phyloP scores from a whole-genome alignment of 768 basidiomycete species.

The Lactarius evosmus region DNA sequence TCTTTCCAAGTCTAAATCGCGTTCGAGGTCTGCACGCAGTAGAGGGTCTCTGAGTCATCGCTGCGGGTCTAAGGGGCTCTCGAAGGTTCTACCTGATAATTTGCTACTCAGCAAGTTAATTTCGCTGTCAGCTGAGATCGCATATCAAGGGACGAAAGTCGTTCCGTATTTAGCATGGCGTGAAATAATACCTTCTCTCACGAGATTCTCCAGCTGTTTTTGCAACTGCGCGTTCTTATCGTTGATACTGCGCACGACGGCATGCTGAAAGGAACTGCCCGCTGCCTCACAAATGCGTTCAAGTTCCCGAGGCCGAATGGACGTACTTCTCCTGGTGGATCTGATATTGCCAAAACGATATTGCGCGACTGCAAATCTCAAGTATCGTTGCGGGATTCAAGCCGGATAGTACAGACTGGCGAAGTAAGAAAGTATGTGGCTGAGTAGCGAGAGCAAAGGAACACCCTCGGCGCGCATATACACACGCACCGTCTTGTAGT shows the following conservation, averaged over 20 bases:
- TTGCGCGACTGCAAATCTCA: conserved; percentile 83
- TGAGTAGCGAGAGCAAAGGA: conserved; percentile 24
- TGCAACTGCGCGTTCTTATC: conserved; percentile 81
- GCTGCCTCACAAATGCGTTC: conserved; percentile 4
- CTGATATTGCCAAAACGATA: conserved; percentile 92
- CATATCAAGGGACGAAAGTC: not conserved
- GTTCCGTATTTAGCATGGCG: not conserved
- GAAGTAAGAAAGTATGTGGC: conserved; percentile 18
- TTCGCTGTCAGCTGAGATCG: conserved; percentile 67
- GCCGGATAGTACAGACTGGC: conserved; percentile 80
- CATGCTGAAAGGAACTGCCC: conserved; percentile 75
- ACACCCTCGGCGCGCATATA: conserved; percentile 35
- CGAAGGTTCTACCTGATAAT: conserved; percentile 46
- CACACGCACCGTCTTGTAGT: conserved; percentile 76
- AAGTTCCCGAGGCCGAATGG: not conserved
- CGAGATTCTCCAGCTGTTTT: conserved; percentile 81
- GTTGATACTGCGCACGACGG: conserved; percentile 73
- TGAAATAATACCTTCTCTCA: conserved; percentile 71
- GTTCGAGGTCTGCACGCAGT: conserved; percentile 60
- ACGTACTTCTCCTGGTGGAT: conserved; percentile 77
- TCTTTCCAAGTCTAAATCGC: conserved; percentile 76
- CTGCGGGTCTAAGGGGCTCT: not conserved
- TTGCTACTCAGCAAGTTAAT: conserved; percentile 68
- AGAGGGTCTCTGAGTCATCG: not conserved
- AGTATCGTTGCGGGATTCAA: conserved; percentile 69